Base-by-base conservation (phyloP, 2,329 filamentous ascomycete genomes). In the Fusarium buharicum region DNA sequence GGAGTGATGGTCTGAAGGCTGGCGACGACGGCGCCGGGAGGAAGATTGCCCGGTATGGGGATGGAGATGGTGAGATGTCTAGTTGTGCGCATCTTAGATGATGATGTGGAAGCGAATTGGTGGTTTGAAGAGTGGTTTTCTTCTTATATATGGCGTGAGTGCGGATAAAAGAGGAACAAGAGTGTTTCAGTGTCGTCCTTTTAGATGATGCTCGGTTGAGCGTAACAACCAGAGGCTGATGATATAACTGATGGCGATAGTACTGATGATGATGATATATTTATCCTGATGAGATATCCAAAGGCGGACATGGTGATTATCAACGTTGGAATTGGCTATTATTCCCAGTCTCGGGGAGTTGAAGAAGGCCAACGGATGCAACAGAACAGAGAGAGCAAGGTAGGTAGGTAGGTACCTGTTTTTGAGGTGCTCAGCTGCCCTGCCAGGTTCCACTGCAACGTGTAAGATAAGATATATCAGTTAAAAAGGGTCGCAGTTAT, bases 1-100 rank as follows among this genome's bases (percentile, higher is more conserved):
- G 79, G 75, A 34, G 72, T 70, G 60, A 77, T 76, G 44, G 75
- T 70, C 36, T 80, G 78, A 4, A 82, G 72, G 12, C 73, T 70
- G 22, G 71, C 69, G 59, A 82, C 37, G 54, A 81, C 75, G 36
- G 70, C 69, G 9, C 71, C 58, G 0, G 79, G 77, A 7, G 76
- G 64, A 17, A 81, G 67, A 36, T 66, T 68, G 28, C 74, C 64
- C 16, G 80, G 80, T n/a, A 82, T 72, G 12, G 80, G 77, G 47
- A 78, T 71, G 45, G 76, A 71, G 33, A 81, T 75, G 50, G 72
- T 73, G 59, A 81, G 70, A 20, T 70, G 66, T 30, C 60, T 68
- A 54, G 67, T 68, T 31, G 68, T 66, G 46, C 70, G 71, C 73
- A 77, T 78, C 48, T 59, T 56, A 43, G 36, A 28, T 44, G 36